These are phyloP conservation scores for Amanita polypyramis DNA, from an alignment of 768 basidiomycete species.

Conservation along the genomic window DNA sequence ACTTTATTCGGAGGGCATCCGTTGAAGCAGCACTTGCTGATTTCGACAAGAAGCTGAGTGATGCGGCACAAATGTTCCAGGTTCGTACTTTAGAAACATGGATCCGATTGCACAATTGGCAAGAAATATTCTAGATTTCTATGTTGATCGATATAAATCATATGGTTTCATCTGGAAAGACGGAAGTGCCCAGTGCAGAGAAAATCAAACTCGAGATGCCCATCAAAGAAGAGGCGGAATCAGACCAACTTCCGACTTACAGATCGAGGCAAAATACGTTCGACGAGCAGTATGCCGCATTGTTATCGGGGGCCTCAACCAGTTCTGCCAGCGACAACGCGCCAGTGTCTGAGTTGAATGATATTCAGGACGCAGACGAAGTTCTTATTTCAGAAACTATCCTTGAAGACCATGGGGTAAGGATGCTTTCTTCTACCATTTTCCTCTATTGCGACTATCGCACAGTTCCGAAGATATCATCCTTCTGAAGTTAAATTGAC, in stretches of 20 bases:
- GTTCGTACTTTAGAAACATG: conserved; percentile 13
- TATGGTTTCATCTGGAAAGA: conserved; percentile 19
- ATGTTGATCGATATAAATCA: conserved; percentile 35
- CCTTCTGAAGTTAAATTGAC: conserved; percentile 35
- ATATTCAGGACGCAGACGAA: conserved; percentile 6
- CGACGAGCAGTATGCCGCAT: not conserved
- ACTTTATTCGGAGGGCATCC: conserved; percentile 27
- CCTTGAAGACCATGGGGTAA: conserved; percentile 25
- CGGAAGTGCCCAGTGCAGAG: conserved; percentile 10
- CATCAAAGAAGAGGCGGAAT: not conserved
- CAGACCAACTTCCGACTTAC: not conserved
- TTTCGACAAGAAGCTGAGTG: conserved; percentile 25
- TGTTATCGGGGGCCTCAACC: not conserved
- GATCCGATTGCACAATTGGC: not conserved
- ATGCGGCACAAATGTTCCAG: conserved; percentile 38
- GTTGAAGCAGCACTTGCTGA: conserved; percentile 29
- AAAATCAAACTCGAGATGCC: not conserved
- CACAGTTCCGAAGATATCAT: conserved; percentile 38
- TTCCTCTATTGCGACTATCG: not conserved
- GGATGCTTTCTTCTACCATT: not conserved
- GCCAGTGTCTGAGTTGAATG: not conserved
- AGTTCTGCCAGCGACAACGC: not conserved
- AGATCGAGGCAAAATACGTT: not conserved
- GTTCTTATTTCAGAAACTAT: conserved; percentile 11
- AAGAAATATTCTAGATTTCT: conserved; percentile 22